Evolutionary conservation across 768 basidiomycete genomes (phyloP), one percentile per base, ranked within the genome.

Genomic region (Serendipita sp.): DNA sequence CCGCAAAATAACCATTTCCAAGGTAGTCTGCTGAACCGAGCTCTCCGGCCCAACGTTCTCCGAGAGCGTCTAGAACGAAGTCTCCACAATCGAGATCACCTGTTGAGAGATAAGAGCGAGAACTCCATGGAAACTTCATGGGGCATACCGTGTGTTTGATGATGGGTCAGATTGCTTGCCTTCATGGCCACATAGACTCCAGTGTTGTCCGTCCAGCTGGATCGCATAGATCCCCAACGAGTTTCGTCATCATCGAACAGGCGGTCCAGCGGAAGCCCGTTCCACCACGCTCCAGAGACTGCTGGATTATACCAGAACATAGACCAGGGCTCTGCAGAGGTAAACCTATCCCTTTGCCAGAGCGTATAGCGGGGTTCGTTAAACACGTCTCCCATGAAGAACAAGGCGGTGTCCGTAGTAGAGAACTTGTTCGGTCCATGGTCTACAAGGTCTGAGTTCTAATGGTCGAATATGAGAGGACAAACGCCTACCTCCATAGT

Each of bases 341-440:
- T 74, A 43, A 73, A 72, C 63, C 85, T 88, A 69, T 95, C 96
- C 63, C 96, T 90, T 72, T 99, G 96, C 81, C 83, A 90, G 48
- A 99, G 81, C 24, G 83, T 77, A 72, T 84, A 97, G 66, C 76
- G 71, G 13, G 96, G 90, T 50, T 80, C 73, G 58, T 85, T 74
- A 76, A 79, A 94, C 20, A 82, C 73, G 11, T 78, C 71, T 3
- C 81, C 86, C 72, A 90, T 94, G 67, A 90, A 80, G 63, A 95
- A 70, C 76, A 98, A 80, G 63, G 80, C 71, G 74, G 98, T 98
- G 65, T 96, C 94, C 34, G 93, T 98, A 14, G 93, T 79, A 20
- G 90, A 88, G 73, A 79, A 98, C 76, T 96, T 98, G 83, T 95
- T 96, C 42, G 95, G 86, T 65, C 90, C 90, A 71, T 84, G 82